Base-by-base conservation (phyloP, 345 rosid species). In the Limnanthes douglasii region DNA sequence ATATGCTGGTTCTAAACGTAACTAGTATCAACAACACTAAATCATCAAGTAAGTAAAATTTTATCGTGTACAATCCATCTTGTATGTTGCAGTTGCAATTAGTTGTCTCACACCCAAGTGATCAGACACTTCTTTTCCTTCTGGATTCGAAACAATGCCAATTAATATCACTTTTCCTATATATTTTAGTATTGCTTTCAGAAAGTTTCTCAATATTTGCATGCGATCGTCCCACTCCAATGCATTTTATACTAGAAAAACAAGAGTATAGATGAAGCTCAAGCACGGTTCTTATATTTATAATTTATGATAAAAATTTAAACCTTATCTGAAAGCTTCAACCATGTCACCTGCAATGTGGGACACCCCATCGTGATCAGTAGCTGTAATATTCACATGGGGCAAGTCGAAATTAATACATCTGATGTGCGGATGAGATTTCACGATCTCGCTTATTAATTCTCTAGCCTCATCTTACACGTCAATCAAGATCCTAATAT, bases 341-440 rank as follows among this genome's bases (percentile, higher is more conserved):
- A 66, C 57, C 68, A 66, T 66, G 37, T 66, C 27, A 8, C 68
- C 73, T 2, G 56, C 62, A 5, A 62, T 34, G 22, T 58, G 65
- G 0, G 13, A 3, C 11, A 67, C 51, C 19, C 65, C 62, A 2
- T 31, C 20, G 15, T 32, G 41, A 8, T 4, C 3, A 0, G 69
- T 62, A 2, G 69, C 69, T 1, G 62, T 45, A 5, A 45, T 43
- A 1, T 61, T 39, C 0, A 62, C 69, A 18, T 62, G 73, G 0
- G 57, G 60, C 46, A 62, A 19, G 55, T 67, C 73, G 13, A 67
- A 67, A 37, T 67, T 62, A 1, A 50, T 14, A 1, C 52, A 53
- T 43, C 50, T 45, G 24, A 66, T 46, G 37, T 53, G 59, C 0
- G 67, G 65, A 39, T 57, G 18, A 0, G 42, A 27, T 39, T 46